Percentiles rank a stretch among this genome's conserved stretches.
Evolutionary conservation across 495 filamentous ascomycete genomes (phyloP).

Genomic region (Trichoderma orchidacearum): DNA sequence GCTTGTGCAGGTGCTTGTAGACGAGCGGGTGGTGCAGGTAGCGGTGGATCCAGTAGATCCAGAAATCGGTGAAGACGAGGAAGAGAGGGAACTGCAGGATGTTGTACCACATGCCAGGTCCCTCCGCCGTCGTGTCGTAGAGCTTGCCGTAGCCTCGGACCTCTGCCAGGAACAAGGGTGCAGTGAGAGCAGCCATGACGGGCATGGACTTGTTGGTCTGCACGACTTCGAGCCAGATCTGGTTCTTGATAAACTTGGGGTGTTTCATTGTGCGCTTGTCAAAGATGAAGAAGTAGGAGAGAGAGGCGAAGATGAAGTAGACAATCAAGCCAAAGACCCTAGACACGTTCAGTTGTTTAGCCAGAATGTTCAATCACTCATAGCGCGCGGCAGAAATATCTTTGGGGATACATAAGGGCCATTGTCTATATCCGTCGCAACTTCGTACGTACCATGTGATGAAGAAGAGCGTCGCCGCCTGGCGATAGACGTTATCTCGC

Average conservation of each 20-base stretch:
- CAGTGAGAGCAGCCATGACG: slow-evolving; percentile 70
- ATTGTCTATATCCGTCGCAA: background rate
- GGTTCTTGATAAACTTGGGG: slow-evolving; percentile 91
- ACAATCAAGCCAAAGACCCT: slow-evolving; percentile 75
- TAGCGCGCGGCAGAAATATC: slow-evolving; percentile 2
- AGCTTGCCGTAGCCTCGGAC: slow-evolving; percentile 78
- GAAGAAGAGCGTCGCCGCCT: slow-evolving; percentile 60
- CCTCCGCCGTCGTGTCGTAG: slow-evolving; percentile 63
- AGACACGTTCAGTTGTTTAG: slow-evolving; percentile 3
- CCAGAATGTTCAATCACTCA: background rate
- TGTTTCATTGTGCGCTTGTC: slow-evolving; percentile 82
- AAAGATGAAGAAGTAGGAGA: slow-evolving; percentile 88
- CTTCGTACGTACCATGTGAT: slow-evolving; percentile 67
- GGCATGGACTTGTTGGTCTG: slow-evolving; percentile 68
- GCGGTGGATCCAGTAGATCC: slow-evolving; percentile 93
- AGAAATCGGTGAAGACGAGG: slow-evolving; percentile 82
- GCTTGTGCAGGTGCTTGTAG: slow-evolving; percentile 88
- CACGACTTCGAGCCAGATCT: slow-evolving; percentile 72
- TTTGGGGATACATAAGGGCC: too few relatives aligned
- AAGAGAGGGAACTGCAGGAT: slow-evolving; percentile 83
- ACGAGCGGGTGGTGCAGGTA: slow-evolving; percentile 69
- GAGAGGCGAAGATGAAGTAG: slow-evolving; percentile 72
- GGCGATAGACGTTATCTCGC: slow-evolving; percentile 69
- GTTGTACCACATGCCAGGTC: slow-evolving; percentile 65
- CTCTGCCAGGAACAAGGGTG: slow-evolving; percentile 71